These are phyloP conservation scores for Alternaria ethzedia DNA, from an alignment of 2,329 filamentous ascomycete genomes.

Conservation along the genomic window DNA sequence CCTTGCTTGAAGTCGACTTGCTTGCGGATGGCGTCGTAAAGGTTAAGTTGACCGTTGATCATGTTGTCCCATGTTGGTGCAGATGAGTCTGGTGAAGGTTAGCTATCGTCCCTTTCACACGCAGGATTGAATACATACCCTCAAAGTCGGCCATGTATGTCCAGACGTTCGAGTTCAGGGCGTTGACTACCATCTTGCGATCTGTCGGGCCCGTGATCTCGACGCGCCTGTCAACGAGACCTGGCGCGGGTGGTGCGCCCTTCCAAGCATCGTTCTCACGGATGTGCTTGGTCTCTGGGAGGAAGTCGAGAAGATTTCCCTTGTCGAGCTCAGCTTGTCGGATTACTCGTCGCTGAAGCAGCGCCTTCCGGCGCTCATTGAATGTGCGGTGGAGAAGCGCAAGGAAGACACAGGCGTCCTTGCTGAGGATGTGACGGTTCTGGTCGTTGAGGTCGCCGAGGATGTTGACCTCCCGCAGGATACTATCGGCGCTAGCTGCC, in stretches of 20 bases:
- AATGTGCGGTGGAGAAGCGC: slow-evolving; percentile 94
- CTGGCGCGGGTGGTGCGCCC: slow-evolving; percentile 88
- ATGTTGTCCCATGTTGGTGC: slow-evolving; percentile 99
- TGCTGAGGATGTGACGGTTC: slow-evolving; percentile 89
- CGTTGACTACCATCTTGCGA: slow-evolving; percentile 99
- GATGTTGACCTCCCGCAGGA: slow-evolving; percentile 88
- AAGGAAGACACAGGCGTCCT: slow-evolving; percentile 88
- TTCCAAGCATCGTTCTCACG: slow-evolving; percentile 94
- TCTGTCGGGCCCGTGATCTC: slow-evolving; percentile 98
- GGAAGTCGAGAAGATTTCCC: slow-evolving; percentile 87
- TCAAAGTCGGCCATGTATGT: slow-evolving; percentile 99
- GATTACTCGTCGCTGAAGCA: slow-evolving; percentile 83
- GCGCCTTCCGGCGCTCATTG: slow-evolving; percentile 83
- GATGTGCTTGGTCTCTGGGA: slow-evolving; percentile 94
- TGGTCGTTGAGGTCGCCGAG: slow-evolving; percentile 78
- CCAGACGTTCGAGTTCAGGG: slow-evolving; percentile 93
- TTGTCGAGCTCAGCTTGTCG: slow-evolving; percentile 94
- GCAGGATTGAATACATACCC: slow-evolving; percentile 61
- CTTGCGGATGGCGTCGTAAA: slow-evolving; percentile 92
- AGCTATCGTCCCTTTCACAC: neutral
- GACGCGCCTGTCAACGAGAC: slow-evolving; percentile 88
- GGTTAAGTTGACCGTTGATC: slow-evolving; percentile 97
- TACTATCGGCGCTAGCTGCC: slow-evolving; percentile 66
- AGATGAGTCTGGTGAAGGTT: slow-evolving; percentile 72
- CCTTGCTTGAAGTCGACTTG: slow-evolving; percentile 97